Evolutionary conservation across 2,329 filamentous ascomycete genomes (phyloP), one percentile per base, ranked within the genome.

Genomic region (Fusarium mangiferae): DNA sequence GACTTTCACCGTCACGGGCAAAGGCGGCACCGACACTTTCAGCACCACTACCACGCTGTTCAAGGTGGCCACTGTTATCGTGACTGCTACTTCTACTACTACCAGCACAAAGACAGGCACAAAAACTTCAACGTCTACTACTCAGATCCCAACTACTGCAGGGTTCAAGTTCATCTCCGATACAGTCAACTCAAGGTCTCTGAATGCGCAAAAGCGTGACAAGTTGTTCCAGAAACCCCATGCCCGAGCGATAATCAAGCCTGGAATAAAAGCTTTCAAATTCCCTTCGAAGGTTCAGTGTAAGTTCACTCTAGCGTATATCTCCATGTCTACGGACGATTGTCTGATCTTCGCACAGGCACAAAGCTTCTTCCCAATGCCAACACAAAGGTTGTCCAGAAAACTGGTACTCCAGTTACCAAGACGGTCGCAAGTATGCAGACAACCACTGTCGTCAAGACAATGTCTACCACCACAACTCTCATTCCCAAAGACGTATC

Each of bases 201-300:
- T 68, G 15, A 20, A 33, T 30, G 36, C 17, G 1, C 42, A 57
- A 9, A 51, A 54, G 13, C 38, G 36, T 5, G 33, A 57, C 13
- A 46, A 24, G 35, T 15, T 55, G 7, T 39, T 26, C 5, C 44
- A 48, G 6, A 68, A 69, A 0, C 66, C 66, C 3, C 63, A 57
- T 36, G 56, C 38, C 17, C 55, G 49, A 4, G 55, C 66, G 0
- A 2, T 52, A 22, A 18, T 45, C 20, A 69, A 69, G 30, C 48
- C 38, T 5, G 66, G 66, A 15, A 38, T 68, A 1, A 62, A 62
- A 12, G 66, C 66, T 2, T 62, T 69, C 7, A 24, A n/a, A 5
- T 69, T 68, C 24, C 63, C 66, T 3, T 36, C 57, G 3, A 24
- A 68, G 1, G 55, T 69, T 1, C 54, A 67, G 20, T 68, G 66